Evolutionary conservation across 129 eudicot genomes (phyloP).

Genomic region (Gnaphalium uliginosum): DNA sequence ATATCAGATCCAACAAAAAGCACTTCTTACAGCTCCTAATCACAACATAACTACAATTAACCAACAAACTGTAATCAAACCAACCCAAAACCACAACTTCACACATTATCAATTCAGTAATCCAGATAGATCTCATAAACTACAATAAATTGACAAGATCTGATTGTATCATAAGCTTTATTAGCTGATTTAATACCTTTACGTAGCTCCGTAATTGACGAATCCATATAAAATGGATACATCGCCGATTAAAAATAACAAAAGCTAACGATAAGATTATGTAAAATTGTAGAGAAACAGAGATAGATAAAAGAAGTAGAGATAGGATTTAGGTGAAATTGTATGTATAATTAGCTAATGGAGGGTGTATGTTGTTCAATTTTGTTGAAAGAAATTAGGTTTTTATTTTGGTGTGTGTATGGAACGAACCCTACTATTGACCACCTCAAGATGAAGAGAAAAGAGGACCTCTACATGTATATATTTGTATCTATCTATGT

Average conservation of each 20-base stretch:
- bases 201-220: conserved; percentile 50
- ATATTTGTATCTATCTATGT: not conserved
- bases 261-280: not conserved
- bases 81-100: not conserved
- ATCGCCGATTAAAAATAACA: conserved; percentile 29
- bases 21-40: not conserved
- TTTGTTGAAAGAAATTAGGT: not conserved
- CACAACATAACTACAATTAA: not conserved
- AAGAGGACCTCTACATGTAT: not conserved
- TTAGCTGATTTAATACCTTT: conserved; percentile 45
- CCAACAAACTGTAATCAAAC: conserved; percentile 12
- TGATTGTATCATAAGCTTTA: conserved; percentile 12
- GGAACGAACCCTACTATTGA: not conserved
- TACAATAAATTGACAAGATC: conserved; percentile 29
- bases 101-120: not conserved
- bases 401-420: not conserved
- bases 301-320: not conserved
- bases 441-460: conserved; percentile 11
- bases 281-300: not conserved
- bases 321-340: not conserved
- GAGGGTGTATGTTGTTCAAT: not conserved
- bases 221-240: conserved; percentile 52
- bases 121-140: conserved; percentile 29
- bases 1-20: conserved; percentile 27
- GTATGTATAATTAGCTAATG: not conserved